These are phyloP conservation scores for Botryotinia globosa DNA, from an alignment of 2,329 filamentous ascomycete genomes.

Conservation along the genomic window DNA sequence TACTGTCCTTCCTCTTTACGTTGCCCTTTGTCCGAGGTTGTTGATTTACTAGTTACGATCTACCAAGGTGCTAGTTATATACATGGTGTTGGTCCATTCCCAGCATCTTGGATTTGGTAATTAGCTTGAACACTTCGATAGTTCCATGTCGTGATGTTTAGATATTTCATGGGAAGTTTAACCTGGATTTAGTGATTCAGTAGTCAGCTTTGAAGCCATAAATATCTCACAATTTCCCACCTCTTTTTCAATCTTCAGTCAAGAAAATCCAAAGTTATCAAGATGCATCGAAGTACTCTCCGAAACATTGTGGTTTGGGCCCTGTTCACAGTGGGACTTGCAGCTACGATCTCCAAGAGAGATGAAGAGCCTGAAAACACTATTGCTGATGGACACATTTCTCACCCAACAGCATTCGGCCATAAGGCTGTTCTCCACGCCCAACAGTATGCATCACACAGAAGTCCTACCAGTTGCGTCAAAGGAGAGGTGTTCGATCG, in stretches of 20 bases:
- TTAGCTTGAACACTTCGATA: neutral
- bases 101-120: neutral
- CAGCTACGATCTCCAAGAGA: neutral
- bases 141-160: neutral
- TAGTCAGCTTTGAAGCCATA: too few relatives aligned
- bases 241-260: too few relatives aligned
- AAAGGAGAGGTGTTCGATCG: constrained; percentile 71
- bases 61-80: neutral
- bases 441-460: constrained; percentile 58
- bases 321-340: too few relatives aligned
- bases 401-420: constrained; percentile 48
- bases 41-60: neutral
- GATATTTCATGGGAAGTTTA: neutral
- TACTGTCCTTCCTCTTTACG: neutral
- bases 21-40: neutral
- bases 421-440: constrained; percentile 52
- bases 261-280: too few relatives aligned
- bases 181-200: neutral
- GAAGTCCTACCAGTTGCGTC: constrained; percentile 60
- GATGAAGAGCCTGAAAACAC: neutral
- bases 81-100: neutral
- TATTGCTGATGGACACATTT: neutral
- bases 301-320: too few relatives aligned
- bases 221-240: too few relatives aligned
- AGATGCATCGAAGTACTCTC: too few relatives aligned